These are phyloP conservation scores for Microthlaspi erraticum DNA, from an alignment of 345 rosid genomes.

Conservation along the genomic window DNA sequence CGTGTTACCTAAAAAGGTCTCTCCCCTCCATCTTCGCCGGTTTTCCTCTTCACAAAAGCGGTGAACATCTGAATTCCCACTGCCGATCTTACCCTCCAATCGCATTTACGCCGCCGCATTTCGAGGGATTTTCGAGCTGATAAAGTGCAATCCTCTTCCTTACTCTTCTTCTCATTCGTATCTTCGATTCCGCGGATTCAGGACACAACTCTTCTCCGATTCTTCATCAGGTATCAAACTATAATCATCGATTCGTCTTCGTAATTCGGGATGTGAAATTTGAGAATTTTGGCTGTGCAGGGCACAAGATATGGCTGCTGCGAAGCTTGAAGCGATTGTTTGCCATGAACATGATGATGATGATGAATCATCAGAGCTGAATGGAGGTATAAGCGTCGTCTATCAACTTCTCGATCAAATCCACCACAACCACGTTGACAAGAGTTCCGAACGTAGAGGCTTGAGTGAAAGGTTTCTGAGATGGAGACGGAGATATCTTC, in stretches of 20 bases:
- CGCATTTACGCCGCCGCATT: slow-evolving; percentile 27
- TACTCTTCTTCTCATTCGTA: background rate
- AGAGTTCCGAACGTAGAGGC: slow-evolving; percentile 51
- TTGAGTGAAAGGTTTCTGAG: slow-evolving; percentile 66
- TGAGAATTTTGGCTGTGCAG: slow-evolving; percentile 40
- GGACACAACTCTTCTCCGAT: background rate
- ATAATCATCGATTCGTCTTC: background rate
- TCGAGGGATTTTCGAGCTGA: slow-evolving; percentile 1
- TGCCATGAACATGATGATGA: slow-evolving; percentile 48
- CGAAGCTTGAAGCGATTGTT: slow-evolving; percentile 51
- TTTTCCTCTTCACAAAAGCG: slow-evolving; percentile 25
- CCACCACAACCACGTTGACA: slow-evolving; percentile 47
- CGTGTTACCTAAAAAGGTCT: slow-evolving; percentile 53
- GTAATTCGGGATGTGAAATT: background rate
- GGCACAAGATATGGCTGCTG: slow-evolving; percentile 56
- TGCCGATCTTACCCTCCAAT: slow-evolving; percentile 7
- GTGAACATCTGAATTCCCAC: slow-evolving; percentile 28
- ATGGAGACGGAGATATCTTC: slow-evolving; percentile 52
- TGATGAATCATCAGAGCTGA: no score
- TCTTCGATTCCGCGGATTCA: background rate
- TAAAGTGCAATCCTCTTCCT: slow-evolving; percentile 26
- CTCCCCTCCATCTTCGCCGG: slow-evolving; percentile 38
- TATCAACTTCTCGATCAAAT: slow-evolving; percentile 47
- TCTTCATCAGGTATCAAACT: slow-evolving; percentile 23
- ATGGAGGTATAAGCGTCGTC: slow-evolving; percentile 45